Evolutionary conservation across 208 protist species (phyloP).

Genomic region (Acanthamoeba sp.): DNA sequence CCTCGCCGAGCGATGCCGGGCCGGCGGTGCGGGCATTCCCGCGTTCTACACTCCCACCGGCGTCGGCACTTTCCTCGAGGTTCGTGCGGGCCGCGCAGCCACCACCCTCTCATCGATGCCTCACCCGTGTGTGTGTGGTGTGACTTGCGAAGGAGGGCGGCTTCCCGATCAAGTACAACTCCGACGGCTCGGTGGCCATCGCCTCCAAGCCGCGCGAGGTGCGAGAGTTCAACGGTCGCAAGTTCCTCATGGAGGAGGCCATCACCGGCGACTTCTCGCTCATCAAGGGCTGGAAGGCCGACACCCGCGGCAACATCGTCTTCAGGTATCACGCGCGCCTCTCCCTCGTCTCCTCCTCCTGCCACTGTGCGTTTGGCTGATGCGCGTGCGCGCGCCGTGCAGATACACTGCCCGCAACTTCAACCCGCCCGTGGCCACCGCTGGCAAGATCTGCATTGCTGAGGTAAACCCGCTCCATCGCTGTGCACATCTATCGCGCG

Average conservation of each 20-base stretch:
- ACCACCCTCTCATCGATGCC: too few species aligned
- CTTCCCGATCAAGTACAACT: constrained; percentile 94
- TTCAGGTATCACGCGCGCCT: constrained; percentile 71
- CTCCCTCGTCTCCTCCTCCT: too few species aligned
- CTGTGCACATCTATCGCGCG: not conserved
- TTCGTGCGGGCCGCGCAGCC: not conserved
- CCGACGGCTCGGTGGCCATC: constrained; percentile 91
- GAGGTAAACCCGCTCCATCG: too few species aligned
- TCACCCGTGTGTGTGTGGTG: not conserved
- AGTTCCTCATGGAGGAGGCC: constrained; percentile 94
- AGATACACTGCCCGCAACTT: constrained; percentile 96
- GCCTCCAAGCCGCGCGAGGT: constrained; percentile 91
- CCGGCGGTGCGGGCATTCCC: constrained; percentile 97
- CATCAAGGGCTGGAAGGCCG: constrained; percentile 96
- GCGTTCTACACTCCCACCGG: constrained; percentile 97
- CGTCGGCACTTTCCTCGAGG: constrained; percentile 92
- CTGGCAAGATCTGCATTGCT: constrained; percentile 94
- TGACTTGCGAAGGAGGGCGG: constrained; percentile 88
- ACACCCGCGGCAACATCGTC: constrained; percentile 88
- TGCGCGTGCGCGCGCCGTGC: constrained; percentile 91
- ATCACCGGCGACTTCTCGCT: constrained; percentile 95
- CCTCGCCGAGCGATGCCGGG: constrained; percentile 95
- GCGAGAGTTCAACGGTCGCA: constrained; percentile 92
- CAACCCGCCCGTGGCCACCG: constrained; percentile 94
- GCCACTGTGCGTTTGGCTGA: constrained; percentile 15